Evolutionary conservation across 192 early-diverging fungal species (phyloP), one percentile per base, ranked within the genome.

Genomic region (Pilaira anomala): DNA sequence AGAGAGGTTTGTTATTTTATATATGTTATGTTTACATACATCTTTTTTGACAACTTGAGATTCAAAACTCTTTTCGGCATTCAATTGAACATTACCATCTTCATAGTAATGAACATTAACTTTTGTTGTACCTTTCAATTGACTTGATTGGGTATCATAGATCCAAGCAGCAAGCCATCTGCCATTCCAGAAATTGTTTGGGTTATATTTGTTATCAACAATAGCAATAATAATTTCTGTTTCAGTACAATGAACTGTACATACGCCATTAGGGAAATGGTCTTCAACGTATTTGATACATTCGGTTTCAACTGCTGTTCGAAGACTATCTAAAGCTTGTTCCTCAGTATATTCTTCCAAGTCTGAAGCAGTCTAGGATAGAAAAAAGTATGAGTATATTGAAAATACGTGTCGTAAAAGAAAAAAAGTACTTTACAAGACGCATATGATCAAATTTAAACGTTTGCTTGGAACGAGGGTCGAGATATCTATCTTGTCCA

Each of bases 91-190:
- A 64, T 99, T 99, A 14, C 97, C 97, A 66, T 99, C 95, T 81
- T 99, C 97, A 75, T 95, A 99, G 74, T 99, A 99, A 67, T 99
- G 97, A 16, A 99, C 94, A 45, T 88, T 79, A 21, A 92, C 89
- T 66, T 86, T 85, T 25, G 89, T 67, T 14, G 71, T 77, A 2
- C 95, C 95, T 50, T 82, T 87, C 13, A 96, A 59, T 44, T 85
- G 78, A 33, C 66, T 72, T 0, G 81, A 70, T 14, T 72, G 78
- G n/a, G 81, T 68, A 51, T 87, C 62, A 46, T 87, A 80, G 11
- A 77, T 83, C 93, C 94, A 98, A 22, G 83, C 66, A 6, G 95
- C 88, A 16, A 92, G 83, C 93, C 94, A 97, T 60, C 92, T 83
- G 49, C 95, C 97, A 80, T 93, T 95, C 97, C 97, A 99, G 64